Evolutionary conservation across 768 basidiomycete species (phyloP), one percentile per base, ranked within the genome.

Genomic region (Pleurotus tuoliensis): DNA sequence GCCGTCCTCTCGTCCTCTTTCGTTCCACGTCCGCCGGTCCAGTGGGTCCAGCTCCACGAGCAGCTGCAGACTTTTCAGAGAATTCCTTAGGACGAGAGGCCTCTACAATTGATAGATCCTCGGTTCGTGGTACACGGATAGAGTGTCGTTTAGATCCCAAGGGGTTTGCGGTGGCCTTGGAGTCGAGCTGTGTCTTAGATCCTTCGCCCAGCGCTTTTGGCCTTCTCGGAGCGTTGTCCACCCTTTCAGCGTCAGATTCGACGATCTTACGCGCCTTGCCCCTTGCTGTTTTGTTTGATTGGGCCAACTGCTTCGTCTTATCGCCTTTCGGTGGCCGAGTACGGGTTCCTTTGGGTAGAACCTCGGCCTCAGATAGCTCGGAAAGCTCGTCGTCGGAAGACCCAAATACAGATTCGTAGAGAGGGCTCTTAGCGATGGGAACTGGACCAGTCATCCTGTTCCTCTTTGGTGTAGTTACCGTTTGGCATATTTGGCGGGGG

Each of bases 331-430:
- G 16, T 47, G 46, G n/a, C 46, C 46, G 16, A 7, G 41, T 22
- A 5, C 20, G n/a, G n/a, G 41, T n/a, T 20, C 34, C 13, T 9
- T 41, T 59, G 41, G 18, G 5, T 40, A 13, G 15, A 24, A 12
- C 22, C 12, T 63, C 66, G 24, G 3, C 20, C 18, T 63, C 66
- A 34, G 67, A 66, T 41, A 64, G 41, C 18, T 68, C 69, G 8
- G 67, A 62, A 49, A 68, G 56, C 18, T 68, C 67, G 47, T 69
- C 66, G 22, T 63, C 62, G 18, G 56, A 63, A 12, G 59, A 57
- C 37, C 64, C 65, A 27, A 65, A 65, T 39, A 63, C 59, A 12
- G 63, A 61, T 39, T 64, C 64, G 40, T 53, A 53, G 34, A 53
- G 39, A 18, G 51, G 51, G 41, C 51, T 53, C 16, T 41, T 40